These are phyloP conservation scores for Fusarium armeniacum DNA, from an alignment of 2,329 filamentous ascomycete species.

Conservation along the genomic window DNA sequence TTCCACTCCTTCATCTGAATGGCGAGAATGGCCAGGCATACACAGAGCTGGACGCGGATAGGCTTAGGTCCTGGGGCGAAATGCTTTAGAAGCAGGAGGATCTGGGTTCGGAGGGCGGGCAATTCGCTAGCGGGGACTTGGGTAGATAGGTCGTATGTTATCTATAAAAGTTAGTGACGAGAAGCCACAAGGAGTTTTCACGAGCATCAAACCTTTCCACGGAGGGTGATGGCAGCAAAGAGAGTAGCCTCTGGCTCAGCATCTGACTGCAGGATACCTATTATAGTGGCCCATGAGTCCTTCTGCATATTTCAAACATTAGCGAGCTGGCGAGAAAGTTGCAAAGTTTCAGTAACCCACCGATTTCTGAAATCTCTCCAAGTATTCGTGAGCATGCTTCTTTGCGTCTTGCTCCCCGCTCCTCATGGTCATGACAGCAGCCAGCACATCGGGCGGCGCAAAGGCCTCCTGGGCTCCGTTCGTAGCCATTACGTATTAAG, in stretches of 20 bases:
- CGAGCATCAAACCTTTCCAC: slow-evolving; percentile 82
- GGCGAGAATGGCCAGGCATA: slow-evolving; percentile 92
- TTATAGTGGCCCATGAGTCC: slow-evolving; percentile 90
- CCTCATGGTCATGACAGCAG: slow-evolving; percentile 92
- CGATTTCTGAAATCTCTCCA: slow-evolving; percentile 98
- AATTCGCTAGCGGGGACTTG: slow-evolving; percentile 85
- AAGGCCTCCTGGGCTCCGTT: slow-evolving; percentile 78
- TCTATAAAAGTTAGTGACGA: slow-evolving; percentile 67
- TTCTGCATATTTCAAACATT: slow-evolving; percentile 66
- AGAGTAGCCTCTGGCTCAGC: slow-evolving; percentile 88
- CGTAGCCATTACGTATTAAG: slow-evolving; percentile 71
- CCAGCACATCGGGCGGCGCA: slow-evolving; percentile 80
- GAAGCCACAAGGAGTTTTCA: not conserved
- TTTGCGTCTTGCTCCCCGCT: slow-evolving; percentile 86
- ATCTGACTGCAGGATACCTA: slow-evolving; percentile 86
- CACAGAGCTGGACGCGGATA: slow-evolving; percentile 91
- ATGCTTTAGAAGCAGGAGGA: slow-evolving; percentile 83
- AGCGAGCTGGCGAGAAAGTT: slow-evolving; percentile 14
- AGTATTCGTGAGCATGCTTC: slow-evolving; percentile 88
- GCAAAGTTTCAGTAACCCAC: slow-evolving; percentile 62
- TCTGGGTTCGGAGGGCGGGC: slow-evolving; percentile 82
- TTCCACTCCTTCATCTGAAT: slow-evolving; percentile 98
- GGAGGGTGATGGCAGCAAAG: slow-evolving; percentile 96
- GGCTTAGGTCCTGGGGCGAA: slow-evolving; percentile 87
- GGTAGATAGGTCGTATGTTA: slow-evolving; percentile 90